Base-by-base conservation (phyloP, 495 filamentous ascomycete species). In the Penicillium angulare region DNA sequence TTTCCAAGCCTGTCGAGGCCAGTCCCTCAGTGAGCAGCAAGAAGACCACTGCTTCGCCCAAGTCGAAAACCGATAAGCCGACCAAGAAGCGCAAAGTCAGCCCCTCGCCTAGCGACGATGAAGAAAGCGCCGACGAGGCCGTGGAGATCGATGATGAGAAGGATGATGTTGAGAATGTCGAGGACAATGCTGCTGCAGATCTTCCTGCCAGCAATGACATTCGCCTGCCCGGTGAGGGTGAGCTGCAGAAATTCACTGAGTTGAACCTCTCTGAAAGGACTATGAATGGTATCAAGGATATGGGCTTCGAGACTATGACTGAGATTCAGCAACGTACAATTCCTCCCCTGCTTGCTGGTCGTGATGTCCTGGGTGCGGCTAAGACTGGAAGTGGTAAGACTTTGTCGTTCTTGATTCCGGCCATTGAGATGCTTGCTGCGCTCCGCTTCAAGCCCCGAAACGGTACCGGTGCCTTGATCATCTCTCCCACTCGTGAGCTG, bases 351-450 rank as follows among this genome's bases (percentile, higher is more conserved):
- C 76, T 97, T 52, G 89, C 91, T 32, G 93, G 93, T 22, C 84
- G 86, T 63, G 93, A 98, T 73, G 90, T 98, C 22, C 81, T 98
- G 22, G 93, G 95, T 56, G 93, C 93, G 22, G 93, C 93, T 31
- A 97, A 98, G 77, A 98, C 93, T 0, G 93, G 93, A 7, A 92
- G 88, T 13, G 93, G 93, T 60, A 98, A 98, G 77, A 98, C 93
- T 1, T 68, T 98, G 38, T 85, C 92, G 15, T 98, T 98, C 71
- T 73, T 98, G 57, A 95, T 97, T 29, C 93, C 93, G 20, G 91
- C 90, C 0, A 79, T 97, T 17, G 93, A 98, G 74, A 96, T 97
- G 88, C 80, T 98, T 32, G 84, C 82, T 64, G 87, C 91, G 0
- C 74, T 98, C 59, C 83, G 86, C 43, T 97, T 96, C 78, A 95